Percentiles rank a stretch among this genome's conserved stretches.
These are phyloP conservation scores for Dorcoceras hygrometricum DNA, from an alignment of 257 asterid genomes.

Conservation along the genomic window DNA sequence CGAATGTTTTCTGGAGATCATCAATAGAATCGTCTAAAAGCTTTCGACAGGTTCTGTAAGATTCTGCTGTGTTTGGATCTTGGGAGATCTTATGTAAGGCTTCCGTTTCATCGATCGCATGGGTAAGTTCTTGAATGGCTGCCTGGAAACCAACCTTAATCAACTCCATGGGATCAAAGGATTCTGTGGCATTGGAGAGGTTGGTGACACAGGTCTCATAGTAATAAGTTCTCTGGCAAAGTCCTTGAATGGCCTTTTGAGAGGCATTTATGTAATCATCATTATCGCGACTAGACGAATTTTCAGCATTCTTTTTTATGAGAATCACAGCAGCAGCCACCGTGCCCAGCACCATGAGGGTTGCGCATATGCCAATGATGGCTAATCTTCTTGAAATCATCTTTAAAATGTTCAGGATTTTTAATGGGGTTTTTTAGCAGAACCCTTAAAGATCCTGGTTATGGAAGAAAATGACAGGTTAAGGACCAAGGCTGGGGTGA, in stretches of 20 bases:
- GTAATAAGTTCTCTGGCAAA: conserved; percentile 35
- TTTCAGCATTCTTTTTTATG: neutral
- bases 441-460: neutral
- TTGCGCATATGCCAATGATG: conserved; percentile 23
- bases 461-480: neutral
- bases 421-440: neutral
- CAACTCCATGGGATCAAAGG: conserved; percentile 29
- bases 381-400: conserved; percentile 25
- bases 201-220: conserved; percentile 31
- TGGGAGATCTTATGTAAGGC: conserved; percentile 19
- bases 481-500: neutral
- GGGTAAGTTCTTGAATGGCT: conserved; percentile 21
- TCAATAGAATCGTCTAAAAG: conserved; percentile 30
- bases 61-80: conserved; percentile 15
- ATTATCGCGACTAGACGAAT: neutral
- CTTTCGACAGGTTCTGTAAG: conserved; percentile 27
- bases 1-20: conserved; percentile 25
- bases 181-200: conserved; percentile 28
- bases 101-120: conserved; percentile 7
- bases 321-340: conserved; percentile 24
- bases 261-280: neutral
- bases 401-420: neutral
- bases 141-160: conserved; percentile 25
- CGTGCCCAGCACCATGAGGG: conserved; percentile 20
- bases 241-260: conserved; percentile 21